Evolutionary conservation across 139 green algal species (phyloP).

Genomic region (Picochlorum sp.): DNA sequence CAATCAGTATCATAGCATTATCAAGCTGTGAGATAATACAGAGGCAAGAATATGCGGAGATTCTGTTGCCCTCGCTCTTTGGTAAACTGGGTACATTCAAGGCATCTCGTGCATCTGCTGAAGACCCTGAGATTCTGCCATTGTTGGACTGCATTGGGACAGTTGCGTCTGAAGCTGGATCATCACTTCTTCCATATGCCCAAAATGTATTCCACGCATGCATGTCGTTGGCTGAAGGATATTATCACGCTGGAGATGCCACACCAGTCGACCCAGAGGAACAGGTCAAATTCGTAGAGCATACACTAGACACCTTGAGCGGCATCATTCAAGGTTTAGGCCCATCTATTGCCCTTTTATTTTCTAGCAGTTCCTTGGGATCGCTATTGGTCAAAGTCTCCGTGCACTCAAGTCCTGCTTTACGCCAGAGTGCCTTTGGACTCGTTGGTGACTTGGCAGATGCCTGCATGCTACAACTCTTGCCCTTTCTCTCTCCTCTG

Average conservation of each 20-base stretch:
- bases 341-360: slow-evolving; percentile 48
- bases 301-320: slow-evolving; percentile 68
- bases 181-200: slow-evolving; percentile 51
- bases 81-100: slow-evolving; percentile 17
- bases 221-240: slow-evolving; percentile 36
- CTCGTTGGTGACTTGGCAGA: slow-evolving; percentile 85
- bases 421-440: slow-evolving; percentile 86
- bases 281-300: slow-evolving; percentile 46
- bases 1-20: slow-evolving; percentile 65
- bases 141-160: slow-evolving; percentile 79
- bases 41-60: slow-evolving; percentile 16
- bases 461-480: slow-evolving; percentile 43
- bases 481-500: slow-evolving; percentile 28
- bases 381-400: slow-evolving; percentile 54
- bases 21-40: slow-evolving; percentile 24
- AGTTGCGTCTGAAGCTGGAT: slow-evolving; percentile 33
- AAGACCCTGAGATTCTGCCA: slow-evolving; percentile 62
- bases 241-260: slow-evolving; percentile 26
- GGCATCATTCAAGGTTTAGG: slow-evolving; percentile 67
- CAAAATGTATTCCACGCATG: slow-evolving; percentile 52
- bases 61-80: slow-evolving; percentile 23
- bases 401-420: slow-evolving; percentile 27
- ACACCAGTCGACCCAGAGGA: slow-evolving; percentile 39
- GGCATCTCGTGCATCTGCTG: slow-evolving; percentile 19
- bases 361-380: slow-evolving; percentile 44